These are phyloP conservation scores for Fusarium annulatum DNA, from an alignment of 2,329 filamentous ascomycete species.

Conservation along the genomic window DNA sequence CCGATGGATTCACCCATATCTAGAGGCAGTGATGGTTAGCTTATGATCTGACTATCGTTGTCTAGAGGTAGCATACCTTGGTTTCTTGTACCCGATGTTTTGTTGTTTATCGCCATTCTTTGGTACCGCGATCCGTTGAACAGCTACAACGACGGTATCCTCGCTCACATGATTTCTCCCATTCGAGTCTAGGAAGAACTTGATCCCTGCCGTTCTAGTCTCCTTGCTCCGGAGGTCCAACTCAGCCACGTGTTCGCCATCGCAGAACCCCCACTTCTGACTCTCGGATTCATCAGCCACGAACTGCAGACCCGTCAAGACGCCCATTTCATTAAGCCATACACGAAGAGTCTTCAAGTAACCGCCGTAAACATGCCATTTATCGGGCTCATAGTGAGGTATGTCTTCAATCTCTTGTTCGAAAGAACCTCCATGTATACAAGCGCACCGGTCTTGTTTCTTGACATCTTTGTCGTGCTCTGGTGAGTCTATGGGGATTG, in stretches of 20 bases:
- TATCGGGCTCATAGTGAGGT: neutral
- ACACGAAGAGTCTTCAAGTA: neutral
- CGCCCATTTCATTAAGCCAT: neutral
- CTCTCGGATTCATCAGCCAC: neutral
- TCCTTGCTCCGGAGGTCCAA: neutral
- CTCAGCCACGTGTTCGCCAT: neutral
- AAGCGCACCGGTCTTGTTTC: neutral
- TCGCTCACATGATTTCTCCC: neutral
- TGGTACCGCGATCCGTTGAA: neutral
- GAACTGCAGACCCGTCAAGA: neutral
- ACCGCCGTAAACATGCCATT: neutral
- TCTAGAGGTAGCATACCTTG: neutral
- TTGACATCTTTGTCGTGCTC: neutral
- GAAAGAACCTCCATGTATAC: neutral
- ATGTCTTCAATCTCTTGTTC: neutral
- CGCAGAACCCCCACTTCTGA: neutral
- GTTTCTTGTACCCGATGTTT: neutral
- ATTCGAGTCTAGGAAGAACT: neutral
- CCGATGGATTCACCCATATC: too few species aligned
- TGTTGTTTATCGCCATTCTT: neutral
- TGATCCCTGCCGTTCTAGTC: accelerated
- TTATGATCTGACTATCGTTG: too few species aligned
- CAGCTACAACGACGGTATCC: neutral
- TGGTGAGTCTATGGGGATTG: neutral
- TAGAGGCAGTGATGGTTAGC: too few species aligned